phyloP scores from a whole-genome alignment of 371 early-diverging fungal genomes.

The Vairimorpha ceranae region DNA sequence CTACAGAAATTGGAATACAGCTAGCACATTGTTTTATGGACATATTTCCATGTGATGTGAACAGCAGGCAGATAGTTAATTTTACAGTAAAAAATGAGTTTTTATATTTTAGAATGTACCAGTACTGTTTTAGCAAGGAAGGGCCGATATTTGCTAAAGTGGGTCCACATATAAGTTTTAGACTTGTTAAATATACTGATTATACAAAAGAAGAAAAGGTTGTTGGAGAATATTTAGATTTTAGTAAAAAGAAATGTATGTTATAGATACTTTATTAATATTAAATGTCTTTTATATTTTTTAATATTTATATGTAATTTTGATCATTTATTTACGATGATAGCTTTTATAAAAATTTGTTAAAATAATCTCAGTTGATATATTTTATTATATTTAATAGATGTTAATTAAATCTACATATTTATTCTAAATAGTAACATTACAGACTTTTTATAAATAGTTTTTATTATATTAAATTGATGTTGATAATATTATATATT shows the following conservation, averaged over 20 bases:
- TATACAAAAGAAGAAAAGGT: constrained; percentile 23
- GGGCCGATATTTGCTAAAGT: constrained; percentile 80
- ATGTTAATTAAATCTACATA: too few relatives aligned
- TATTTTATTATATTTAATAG: too few relatives aligned
- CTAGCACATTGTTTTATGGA: constrained; percentile 87
- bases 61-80: constrained; percentile 84
- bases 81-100: constrained; percentile 97
- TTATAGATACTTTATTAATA: background rate
- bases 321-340: too few relatives aligned
- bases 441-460: too few relatives aligned
- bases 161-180: constrained; percentile 88
- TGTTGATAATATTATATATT: too few relatives aligned
- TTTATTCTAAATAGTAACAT: too few relatives aligned
- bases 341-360: too few relatives aligned
- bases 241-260: background rate
- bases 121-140: constrained; percentile 67
- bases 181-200: constrained; percentile 65
- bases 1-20: constrained; percentile 84
- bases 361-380: too few relatives aligned
- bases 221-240: background rate
- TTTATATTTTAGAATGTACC: constrained; percentile 89
- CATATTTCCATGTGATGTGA: constrained; percentile 85
- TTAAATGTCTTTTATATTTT: too few relatives aligned
- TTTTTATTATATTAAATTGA: too few relatives aligned
- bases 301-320: too few relatives aligned